Evolutionary conservation across 1,284 basidiomycete species (phyloP).

Genomic region (Leccinum variabile): DNA sequence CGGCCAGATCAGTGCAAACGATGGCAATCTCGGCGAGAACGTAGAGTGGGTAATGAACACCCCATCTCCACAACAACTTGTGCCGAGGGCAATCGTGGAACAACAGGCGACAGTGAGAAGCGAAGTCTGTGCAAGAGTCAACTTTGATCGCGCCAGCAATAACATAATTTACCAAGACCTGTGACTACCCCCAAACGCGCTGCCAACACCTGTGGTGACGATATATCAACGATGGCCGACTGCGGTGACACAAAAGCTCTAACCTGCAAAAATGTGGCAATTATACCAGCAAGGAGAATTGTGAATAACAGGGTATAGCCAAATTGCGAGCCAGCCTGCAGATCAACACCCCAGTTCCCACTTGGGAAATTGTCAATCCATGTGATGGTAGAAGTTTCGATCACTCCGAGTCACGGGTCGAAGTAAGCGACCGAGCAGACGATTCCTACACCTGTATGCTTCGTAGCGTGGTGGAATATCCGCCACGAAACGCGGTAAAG

Average conservation of each 20-base stretch:
- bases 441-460: slow-evolving; percentile 50
- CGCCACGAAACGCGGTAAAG: slow-evolving; percentile 24
- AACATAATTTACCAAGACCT: slow-evolving; percentile 41
- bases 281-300: slow-evolving; percentile 66
- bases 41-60: slow-evolving; percentile 55
- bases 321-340: slow-evolving; percentile 59
- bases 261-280: slow-evolving; percentile 61
- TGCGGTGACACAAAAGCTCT: slow-evolving; percentile 33
- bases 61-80: slow-evolving; percentile 50
- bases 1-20: slow-evolving; percentile 59
- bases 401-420: slow-evolving; percentile 51
- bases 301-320: slow-evolving; percentile 77
- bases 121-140: slow-evolving; percentile 40
- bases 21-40: slow-evolving; percentile 64
- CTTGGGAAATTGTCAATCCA: slow-evolving; percentile 28
- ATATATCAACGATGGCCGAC: slow-evolving; percentile 9
- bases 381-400: neutral
- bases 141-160: neutral
- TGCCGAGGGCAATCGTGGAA: slow-evolving; percentile 51
- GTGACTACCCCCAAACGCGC: slow-evolving; percentile 50
- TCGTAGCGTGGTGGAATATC: slow-evolving; percentile 41
- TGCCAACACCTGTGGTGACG: slow-evolving; percentile 41
- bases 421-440: slow-evolving; percentile 57
- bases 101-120: slow-evolving; percentile 56
- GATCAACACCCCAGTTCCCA: slow-evolving; percentile 61